phyloP scores from a whole-genome alignment of 2,329 filamentous ascomycete species.

The Aspergillus alliaceus region DNA sequence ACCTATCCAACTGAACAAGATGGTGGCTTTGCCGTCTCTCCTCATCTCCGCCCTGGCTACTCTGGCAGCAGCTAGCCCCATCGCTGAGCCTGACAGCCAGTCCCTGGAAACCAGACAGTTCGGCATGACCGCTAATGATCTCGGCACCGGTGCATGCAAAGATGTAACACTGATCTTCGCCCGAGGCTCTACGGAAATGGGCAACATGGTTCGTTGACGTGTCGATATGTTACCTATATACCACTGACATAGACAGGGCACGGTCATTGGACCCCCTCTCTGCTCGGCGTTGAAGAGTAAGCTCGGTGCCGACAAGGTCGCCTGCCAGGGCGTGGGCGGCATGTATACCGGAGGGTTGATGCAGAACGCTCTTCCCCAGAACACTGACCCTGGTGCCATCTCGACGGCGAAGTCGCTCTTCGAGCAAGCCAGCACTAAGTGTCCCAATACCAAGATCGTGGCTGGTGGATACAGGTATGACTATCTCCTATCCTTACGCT shows the following conservation, averaged over 20 bases:
- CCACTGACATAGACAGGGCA: conserved; percentile 21
- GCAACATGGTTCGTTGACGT: conserved; percentile 35
- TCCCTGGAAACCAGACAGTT: conserved; percentile 13
- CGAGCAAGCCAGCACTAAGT: conserved; percentile 42
- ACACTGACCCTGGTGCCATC: conserved; percentile 39
- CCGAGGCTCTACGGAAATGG: conserved; percentile 41
- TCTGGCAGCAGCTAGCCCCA: conserved; percentile 15
- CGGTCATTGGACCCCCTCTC: conserved; percentile 28
- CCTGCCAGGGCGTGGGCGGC: conserved; percentile 47
- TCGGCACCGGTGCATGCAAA: conserved; percentile 36
- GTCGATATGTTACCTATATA: background rate
- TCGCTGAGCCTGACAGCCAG: background rate
- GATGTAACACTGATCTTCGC: conserved; percentile 43
- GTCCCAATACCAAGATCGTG: conserved; percentile 45
- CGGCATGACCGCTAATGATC: conserved; percentile 35
- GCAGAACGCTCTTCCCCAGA: conserved; percentile 40
- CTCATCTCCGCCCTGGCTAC: conserved; percentile 14
- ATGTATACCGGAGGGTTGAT: conserved; percentile 41
- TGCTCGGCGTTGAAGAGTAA: conserved; percentile 27
- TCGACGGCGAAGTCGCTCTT: conserved; percentile 44
- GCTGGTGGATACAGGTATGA: conserved; percentile 46
- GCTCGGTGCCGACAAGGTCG: conserved; percentile 25
- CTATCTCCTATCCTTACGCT: background rate
- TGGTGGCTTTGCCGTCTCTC: conserved; percentile 13
- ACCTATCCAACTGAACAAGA: conserved; percentile 1